A percentile compares a stretch with the other conserved stretches of the same genome.
These are phyloP conservation scores for Daldinia caldariorum DNA, from an alignment of 495 filamentous ascomycete species.

Conservation along the genomic window DNA sequence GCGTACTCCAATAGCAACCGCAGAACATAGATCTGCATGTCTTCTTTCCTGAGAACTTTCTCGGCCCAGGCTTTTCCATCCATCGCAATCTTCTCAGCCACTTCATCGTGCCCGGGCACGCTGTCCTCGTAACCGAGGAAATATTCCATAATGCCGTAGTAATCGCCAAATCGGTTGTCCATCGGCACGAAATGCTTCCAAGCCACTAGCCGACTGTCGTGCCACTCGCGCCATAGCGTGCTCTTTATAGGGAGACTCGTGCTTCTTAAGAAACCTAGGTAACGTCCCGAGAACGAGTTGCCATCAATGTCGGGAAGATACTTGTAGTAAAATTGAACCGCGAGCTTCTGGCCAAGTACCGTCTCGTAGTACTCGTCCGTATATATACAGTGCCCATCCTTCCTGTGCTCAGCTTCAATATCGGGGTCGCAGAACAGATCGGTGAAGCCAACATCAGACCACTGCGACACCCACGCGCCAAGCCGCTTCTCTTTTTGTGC, in stretches of 20 bases:
- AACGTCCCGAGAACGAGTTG: constrained; percentile 76
- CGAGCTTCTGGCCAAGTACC: constrained; percentile 51
- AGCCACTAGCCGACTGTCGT: constrained; percentile 72
- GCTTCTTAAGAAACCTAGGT: constrained; percentile 71
- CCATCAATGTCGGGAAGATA: constrained; percentile 76
- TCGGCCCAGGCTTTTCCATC: constrained; percentile 74
- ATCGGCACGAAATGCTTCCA: constrained; percentile 87
- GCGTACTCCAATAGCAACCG: constrained; percentile 77
- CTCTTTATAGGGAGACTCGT: constrained; percentile 75
- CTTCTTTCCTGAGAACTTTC: constrained; percentile 72
- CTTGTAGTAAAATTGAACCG: constrained; percentile 69
- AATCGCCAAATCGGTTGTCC: constrained; percentile 81
- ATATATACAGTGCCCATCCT: constrained; percentile 60
- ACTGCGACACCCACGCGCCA: constrained; percentile 53
- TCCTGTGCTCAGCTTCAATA: constrained; percentile 35
- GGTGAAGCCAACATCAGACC: constrained; percentile 60
- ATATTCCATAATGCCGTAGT: constrained; percentile 81
- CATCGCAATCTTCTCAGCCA: constrained; percentile 69
- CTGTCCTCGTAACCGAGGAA: constrained; percentile 68
- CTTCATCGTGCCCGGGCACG: constrained; percentile 62
- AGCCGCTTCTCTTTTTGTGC: constrained; percentile 50
- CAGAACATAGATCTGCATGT: constrained; percentile 77
- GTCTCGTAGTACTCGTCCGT: constrained; percentile 59
- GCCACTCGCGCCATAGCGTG: constrained; percentile 80
- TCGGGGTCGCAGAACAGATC: constrained; percentile 56